Base-by-base conservation (phyloP, 257 asterid genomes). In the Capsicum pubescens region DNA sequence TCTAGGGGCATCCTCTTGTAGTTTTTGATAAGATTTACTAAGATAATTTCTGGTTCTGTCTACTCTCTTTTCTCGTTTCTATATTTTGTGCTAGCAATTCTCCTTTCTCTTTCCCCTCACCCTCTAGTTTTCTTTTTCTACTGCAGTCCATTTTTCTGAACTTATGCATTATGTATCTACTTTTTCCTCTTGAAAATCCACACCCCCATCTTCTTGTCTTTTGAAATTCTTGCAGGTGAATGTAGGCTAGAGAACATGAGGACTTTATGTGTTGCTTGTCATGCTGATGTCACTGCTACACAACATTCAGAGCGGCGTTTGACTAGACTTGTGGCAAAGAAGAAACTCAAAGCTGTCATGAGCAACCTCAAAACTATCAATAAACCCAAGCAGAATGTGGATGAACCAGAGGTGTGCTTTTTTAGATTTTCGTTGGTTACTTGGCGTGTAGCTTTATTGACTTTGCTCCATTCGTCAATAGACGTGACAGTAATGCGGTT, bases 181-280 rank as follows among this genome's bases (percentile, higher is more conserved):
- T 36, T 68, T 67, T 67, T 68, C 36, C 76, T 19, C 76, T 52
- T 54, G 32, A 44, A 72, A 72, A 72, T 19, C 7, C 59, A 67
- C 12, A 48, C 60, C 17, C 48, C 79, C 54, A 2, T 42, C 13
- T 52, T 66, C 69, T 59, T 21, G 64, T 64, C 54, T 70, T 69
- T 67, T 16, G 84, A 74, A 83, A 83, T 86, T 16, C 86, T 17
- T 88, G 71, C 94, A 96, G 99, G 99, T 82, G 99, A 96, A 87
- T 96, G 99, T 91, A 92, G 88, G 89, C 90, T 96, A 66, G 98
- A 96, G 89, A 96, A 96, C 89, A 90, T 96, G 97, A 93, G 99
- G 91, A 96, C 99, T 83, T 98, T 96, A 86, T 96, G 99, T 80
- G 91, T 96, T 71, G 95, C 97, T 83, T 96, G 99, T 90, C 99